Base-by-base conservation (phyloP, 2,329 filamentous ascomycete genomes). In the Sarocladium strictum region DNA sequence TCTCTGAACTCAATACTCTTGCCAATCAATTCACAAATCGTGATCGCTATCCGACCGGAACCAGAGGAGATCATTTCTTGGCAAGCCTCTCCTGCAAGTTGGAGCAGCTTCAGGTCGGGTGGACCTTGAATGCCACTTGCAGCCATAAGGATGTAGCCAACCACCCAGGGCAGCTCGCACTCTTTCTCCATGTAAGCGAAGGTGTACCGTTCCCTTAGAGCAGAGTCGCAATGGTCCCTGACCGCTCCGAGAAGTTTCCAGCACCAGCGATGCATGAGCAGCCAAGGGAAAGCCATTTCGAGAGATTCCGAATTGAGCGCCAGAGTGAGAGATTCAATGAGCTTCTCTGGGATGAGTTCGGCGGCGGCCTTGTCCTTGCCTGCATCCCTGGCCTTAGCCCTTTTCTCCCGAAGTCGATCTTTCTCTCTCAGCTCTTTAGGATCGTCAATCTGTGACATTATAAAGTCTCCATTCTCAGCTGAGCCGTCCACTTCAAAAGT, bases 141-240 rank as follows among this genome's bases (percentile, higher is more conserved):
- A 19, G 55, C 62, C 58, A 66, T 64, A 51, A 76, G 66, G 21
- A 75, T 67, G 53, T 67, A 76, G 3, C 68, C 69, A 1, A 75
- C 68, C 1, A 76, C 43, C 24, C 64, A 73, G 0, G 73, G 70
- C 4, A 76, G 62, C 56, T 76, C 64, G 29, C 43, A 66, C 57
- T 75, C 69, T 12, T 60, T 61, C 45, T 72, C 65, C 2, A 75
- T 56, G 54, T 75, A 76, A 1, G 57, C 60, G 1, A 65, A 23
- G 17, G 40, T 45, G 40, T 45, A 26, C 21, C 59, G 58, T n/a
- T 66, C 24, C 15, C 59, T 56, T 7, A 77, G 62, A 0, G 65
- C 10, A 0, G 62, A 47, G 15, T 68, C 62, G 47, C 67, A 70
- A 26, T 6, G 3, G 7, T 26, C 17, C 23, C 64, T 65, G 3